Base-by-base conservation (phyloP, 306 rosid genomes). In the Dalbergia cultrata region DNA sequence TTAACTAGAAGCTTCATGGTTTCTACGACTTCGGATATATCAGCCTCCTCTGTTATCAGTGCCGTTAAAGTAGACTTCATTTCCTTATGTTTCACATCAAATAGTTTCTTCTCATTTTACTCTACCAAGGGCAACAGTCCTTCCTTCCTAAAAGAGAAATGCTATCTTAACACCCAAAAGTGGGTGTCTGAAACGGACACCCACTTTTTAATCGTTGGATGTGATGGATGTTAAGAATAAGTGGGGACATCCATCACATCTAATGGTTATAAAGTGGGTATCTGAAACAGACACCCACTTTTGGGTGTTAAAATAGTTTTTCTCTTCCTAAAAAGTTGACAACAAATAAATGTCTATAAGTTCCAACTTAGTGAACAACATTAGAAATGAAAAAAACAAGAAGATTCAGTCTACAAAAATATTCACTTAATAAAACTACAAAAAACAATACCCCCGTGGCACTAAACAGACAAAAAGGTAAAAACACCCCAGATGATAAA, bases 11-110 rank as follows among this genome's bases (percentile, higher is more conserved):
- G 88, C 90, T 93, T 96, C 85, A 96, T 97, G 8, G 91, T 96
- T 83, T 93, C 99, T 61, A 93, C 92, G 83, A 96, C 99, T 81
- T 93, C 99, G 85, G 98, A 67, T 80, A 94, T 93, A 72, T 93
- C 97, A 77, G 90, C 90, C 82, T 90, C 99, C 91, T 92, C 99
- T 4, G 98, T 87, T 85, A 96, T 87, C 87, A 92, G 97, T 35
- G 97, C 81, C 52, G 98, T 96, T 81, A 96, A 84, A 86, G 93
- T 88, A 82, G 98, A 88, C 82, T 96, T 96, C 99, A 96, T 96
- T 67, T 93, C 99, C 85, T 88, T 93, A 9, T 93, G 94, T 79
- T 86, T 96, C 88, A 96, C 98, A 73, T 96, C 99, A 60, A 96
- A 96, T 70, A 88, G 92, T 80, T 96, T 96, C 97, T 96, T 96